Base-by-base conservation (phyloP, 345 rosid species). In the Rhodomyrtus tomentosa region DNA sequence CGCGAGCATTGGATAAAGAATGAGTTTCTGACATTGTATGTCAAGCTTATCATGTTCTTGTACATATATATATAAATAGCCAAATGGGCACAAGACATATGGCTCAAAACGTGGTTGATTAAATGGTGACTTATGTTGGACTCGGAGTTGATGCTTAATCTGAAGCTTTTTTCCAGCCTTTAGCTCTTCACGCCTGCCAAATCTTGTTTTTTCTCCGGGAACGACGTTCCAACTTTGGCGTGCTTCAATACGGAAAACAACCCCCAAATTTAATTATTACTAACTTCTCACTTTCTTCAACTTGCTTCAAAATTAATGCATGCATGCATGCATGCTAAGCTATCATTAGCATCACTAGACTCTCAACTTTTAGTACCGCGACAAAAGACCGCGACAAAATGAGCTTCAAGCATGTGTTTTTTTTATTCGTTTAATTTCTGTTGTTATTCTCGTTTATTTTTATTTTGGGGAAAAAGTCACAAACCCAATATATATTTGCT, bases 1-100 rank as follows among this genome's bases (percentile, higher is more conserved):
- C 25, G 0, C 10, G 22, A 7, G 8, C 3, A 53, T 21, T 1
- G 1, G 25, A 21, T 21, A 7, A 53, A 20, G 0, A 6, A 32
- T 0, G 10, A 68, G 24, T 68, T 68, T 16, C 24, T 32, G 5
- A 32, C 7, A 32, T 68, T 0, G 24, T 10, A 62, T 22, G 6
- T 32, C 40, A 29, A 29, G 40, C 38, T 6, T 3, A 27, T 14
- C 73, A 3, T 22, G 3, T 22, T 54, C 56, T 54, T 1, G 1
- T 54, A 21, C 22, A 52, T 36, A 59, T 38, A 59, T 38, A 38
- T 59, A 16, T 36, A 27, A 15, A 14, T 27, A 27, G 73, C 36
- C 72, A 58, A 13, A 27, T 20, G 7, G 73, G 38, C 18, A 27
- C 6, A 59, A 14, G 42, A 29, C 40, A 7, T 62, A 62, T n/a